phyloP scores from a whole-genome alignment of 208 protist genomes.

The Porcisia deanei region DNA sequence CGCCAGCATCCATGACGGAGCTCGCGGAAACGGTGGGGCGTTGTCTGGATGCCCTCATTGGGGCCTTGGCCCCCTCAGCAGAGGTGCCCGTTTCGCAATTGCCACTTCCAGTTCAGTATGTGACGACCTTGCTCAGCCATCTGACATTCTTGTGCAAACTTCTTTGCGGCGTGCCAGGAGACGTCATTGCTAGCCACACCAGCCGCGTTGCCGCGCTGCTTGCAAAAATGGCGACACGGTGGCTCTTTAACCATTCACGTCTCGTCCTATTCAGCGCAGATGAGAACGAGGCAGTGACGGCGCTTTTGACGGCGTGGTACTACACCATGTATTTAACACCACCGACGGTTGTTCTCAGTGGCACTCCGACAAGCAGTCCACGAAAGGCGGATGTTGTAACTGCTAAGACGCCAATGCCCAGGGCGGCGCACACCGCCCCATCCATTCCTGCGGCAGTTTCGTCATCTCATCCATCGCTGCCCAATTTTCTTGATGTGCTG shows the following conservation, averaged over 20 bases:
- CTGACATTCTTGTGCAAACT: conserved; percentile 28
- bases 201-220: conserved; percentile 14
- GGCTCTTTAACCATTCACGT: conserved; percentile 25
- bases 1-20: conserved; percentile 24
- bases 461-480: background rate
- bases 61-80: conserved; percentile 20
- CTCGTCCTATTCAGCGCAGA: conserved; percentile 16
- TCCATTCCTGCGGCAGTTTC: background rate
- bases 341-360: background rate
- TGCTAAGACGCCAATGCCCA: background rate
- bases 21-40: conserved; percentile 37
- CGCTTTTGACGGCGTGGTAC: conserved; percentile 64
- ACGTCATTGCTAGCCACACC: conserved; percentile 16
- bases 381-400: background rate
- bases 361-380: background rate
- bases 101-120: conserved; percentile 19
- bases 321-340: conserved; percentile 57
- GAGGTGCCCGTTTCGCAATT: conserved; percentile 18
- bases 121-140: conserved; percentile 28
- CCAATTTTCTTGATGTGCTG: conserved; percentile 40
- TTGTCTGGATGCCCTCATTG: conserved; percentile 35
- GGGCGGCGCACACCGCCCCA: background rate
- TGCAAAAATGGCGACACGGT: conserved; percentile 20
- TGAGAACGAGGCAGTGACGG: conserved; percentile 37
- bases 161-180: conserved; percentile 21